These are phyloP conservation scores for Albatrellus ellisii DNA, from an alignment of 768 basidiomycete species.

Conservation along the genomic window DNA sequence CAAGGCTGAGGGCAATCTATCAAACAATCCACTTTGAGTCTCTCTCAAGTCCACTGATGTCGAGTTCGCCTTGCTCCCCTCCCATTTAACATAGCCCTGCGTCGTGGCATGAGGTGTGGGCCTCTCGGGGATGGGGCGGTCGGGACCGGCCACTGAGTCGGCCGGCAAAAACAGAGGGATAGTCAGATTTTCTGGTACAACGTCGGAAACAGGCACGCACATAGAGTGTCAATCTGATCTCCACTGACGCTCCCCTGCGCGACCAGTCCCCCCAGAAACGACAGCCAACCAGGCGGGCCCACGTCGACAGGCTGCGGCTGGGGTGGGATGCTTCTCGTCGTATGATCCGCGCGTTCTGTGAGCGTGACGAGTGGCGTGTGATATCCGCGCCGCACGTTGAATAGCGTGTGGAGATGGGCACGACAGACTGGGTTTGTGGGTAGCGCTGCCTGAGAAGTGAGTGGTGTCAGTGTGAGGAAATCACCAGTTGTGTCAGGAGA, in stretches of 20 bases:
- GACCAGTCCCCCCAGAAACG: constrained; percentile 34
- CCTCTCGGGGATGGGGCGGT: constrained; percentile 38
- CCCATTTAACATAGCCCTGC: constrained; percentile 5
- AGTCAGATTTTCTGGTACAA: not conserved
- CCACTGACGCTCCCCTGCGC: constrained; percentile 34
- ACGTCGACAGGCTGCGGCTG: constrained; percentile 51
- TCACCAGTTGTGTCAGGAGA: constrained; percentile 12
- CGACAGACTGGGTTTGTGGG: constrained; percentile 20
- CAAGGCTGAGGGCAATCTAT: constrained; percentile 31
- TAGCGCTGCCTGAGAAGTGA: not conserved
- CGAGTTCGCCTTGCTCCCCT: constrained; percentile 6
- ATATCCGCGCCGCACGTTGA: constrained; percentile 40
- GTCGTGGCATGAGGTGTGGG: constrained; percentile 8
- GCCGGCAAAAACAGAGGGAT: not conserved
- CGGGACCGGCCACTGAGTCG: constrained; percentile 51
- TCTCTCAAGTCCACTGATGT: constrained; percentile 13
- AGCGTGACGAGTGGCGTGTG: constrained; percentile 40
- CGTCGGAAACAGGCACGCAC: constrained; percentile 24
- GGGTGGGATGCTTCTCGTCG: constrained; percentile 24
- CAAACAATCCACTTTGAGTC: constrained; percentile 18
- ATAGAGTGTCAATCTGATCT: constrained; percentile 42
- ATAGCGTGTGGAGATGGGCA: constrained; percentile 43
- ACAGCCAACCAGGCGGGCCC: constrained; percentile 35
- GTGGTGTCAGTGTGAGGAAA: constrained; percentile 10
- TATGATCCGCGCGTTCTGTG: constrained; percentile 22